Evolutionary conservation across 768 basidiomycete genomes (phyloP).

Genomic region (Lenzites betulinus): DNA sequence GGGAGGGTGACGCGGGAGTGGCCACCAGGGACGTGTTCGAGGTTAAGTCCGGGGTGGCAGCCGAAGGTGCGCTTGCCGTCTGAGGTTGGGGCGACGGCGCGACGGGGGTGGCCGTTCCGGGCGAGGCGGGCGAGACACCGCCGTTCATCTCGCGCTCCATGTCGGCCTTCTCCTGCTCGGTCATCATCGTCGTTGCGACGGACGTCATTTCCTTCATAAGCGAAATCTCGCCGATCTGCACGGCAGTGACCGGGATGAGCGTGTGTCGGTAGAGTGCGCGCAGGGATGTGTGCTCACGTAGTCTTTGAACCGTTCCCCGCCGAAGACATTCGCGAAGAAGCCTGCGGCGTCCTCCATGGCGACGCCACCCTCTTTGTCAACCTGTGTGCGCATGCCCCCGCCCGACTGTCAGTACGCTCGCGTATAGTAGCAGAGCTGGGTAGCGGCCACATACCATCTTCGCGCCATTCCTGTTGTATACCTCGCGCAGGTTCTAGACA

Average conservation of each 20-base stretch:
- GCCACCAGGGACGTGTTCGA: slow-evolving; percentile 6
- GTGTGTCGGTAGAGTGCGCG: not conserved
- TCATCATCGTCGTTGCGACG: slow-evolving; percentile 84
- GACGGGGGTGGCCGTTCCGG: slow-evolving; percentile 21
- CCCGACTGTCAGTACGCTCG: not conserved
- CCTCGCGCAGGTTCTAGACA: slow-evolving; percentile 72
- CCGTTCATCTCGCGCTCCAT: slow-evolving; percentile 72
- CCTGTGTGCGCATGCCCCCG: slow-evolving; percentile 36
- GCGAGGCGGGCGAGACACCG: slow-evolving; percentile 32
- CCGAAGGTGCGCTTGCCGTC: not conserved
- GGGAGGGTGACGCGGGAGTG: slow-evolving; percentile 6
- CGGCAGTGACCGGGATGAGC: not conserved
- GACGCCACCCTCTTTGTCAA: slow-evolving; percentile 75
- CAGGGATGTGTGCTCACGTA: slow-evolving; percentile 74
- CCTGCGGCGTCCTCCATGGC: slow-evolving; percentile 91
- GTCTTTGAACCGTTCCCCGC: slow-evolving; percentile 88
- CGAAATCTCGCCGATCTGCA: slow-evolving; percentile 93
- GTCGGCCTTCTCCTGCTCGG: slow-evolving; percentile 90
- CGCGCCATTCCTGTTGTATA: slow-evolving; percentile 96
- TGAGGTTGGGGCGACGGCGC: slow-evolving; percentile 2
- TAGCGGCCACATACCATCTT: slow-evolving; percentile 58
- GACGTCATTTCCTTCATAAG: slow-evolving; percentile 93
- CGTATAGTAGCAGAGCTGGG: no score
- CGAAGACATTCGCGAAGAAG: slow-evolving; percentile 95
- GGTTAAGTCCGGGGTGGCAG: not conserved